phyloP scores from a whole-genome alignment of 2,329 filamentous ascomycete species.

The Aureobasidium sp. region DNA sequence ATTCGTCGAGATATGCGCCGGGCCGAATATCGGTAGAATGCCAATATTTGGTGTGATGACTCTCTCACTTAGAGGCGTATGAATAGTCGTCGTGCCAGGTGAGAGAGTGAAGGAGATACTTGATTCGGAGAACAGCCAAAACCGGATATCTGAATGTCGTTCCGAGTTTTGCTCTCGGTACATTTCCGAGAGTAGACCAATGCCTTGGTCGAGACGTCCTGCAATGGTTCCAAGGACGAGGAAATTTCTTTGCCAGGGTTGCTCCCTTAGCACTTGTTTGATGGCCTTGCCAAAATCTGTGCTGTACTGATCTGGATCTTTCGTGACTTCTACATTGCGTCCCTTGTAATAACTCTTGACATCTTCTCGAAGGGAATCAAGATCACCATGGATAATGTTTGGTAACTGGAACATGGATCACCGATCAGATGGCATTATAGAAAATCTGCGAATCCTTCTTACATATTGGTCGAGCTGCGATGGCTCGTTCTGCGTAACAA shows the following conservation, averaged over 20 bases:
- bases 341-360: slow-evolving; percentile 60
- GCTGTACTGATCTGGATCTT: slow-evolving; percentile 72
- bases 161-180: slow-evolving; percentile 43
- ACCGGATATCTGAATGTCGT: slow-evolving; percentile 34
- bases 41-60: slow-evolving; percentile 74
- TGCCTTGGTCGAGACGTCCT: slow-evolving; percentile 84
- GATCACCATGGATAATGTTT: slow-evolving; percentile 74
- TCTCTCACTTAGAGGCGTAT: slow-evolving; percentile 45
- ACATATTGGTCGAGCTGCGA: slow-evolving; percentile 7
- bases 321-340: slow-evolving; percentile 54
- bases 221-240: slow-evolving; percentile 77
- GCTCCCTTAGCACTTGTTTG: slow-evolving; percentile 49
- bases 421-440: background rate
- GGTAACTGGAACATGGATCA: slow-evolving; percentile 28
- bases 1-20: slow-evolving; percentile 66
- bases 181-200: slow-evolving; percentile 83
- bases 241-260: slow-evolving; percentile 39
- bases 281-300: slow-evolving; percentile 85
- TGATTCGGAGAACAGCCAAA: slow-evolving; percentile 76
- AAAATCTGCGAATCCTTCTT: background rate
- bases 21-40: slow-evolving; percentile 76
- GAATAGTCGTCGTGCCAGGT: slow-evolving; percentile 59
- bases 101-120: slow-evolving; percentile 78
- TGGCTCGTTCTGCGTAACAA: slow-evolving; percentile 26
- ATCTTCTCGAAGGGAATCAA: slow-evolving; percentile 68